Evolutionary conservation across 2,329 filamentous ascomycete species (phyloP).

Genomic region (Exophiala mesophila): DNA sequence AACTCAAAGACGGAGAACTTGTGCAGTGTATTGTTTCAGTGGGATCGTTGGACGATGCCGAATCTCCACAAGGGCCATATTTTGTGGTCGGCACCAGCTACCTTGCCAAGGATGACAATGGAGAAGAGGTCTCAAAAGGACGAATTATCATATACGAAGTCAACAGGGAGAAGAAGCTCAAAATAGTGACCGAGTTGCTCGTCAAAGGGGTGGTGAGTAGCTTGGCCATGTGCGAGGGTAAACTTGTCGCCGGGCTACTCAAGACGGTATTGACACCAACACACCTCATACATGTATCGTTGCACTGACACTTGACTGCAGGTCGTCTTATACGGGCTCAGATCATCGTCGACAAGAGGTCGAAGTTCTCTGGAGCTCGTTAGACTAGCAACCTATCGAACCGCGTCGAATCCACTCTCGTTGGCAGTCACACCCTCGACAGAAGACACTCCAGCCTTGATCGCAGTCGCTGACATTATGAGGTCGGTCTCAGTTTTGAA

Average conservation of each 20-base stretch:
- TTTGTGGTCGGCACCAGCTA: constrained; percentile 91
- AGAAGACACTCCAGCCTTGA: constrained; percentile 47
- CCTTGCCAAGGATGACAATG: constrained; percentile 55
- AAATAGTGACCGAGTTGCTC: constrained; percentile 62
- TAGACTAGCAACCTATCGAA: constrained; percentile 71
- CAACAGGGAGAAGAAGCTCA: constrained; percentile 63
- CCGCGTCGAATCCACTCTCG: constrained; percentile 78
- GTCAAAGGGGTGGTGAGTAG: constrained; percentile 78
- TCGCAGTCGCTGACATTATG: constrained; percentile 88
- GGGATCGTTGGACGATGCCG: constrained; percentile 47
- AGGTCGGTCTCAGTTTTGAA: constrained; percentile 80
- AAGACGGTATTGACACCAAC: constrained; percentile 68
- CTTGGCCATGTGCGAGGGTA: constrained; percentile 66
- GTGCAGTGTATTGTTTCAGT: constrained; percentile 80
- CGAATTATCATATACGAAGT: constrained; percentile 83
- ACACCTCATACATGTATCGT: too few relatives aligned
- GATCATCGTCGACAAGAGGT: constrained; percentile 26
- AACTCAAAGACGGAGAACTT: constrained; percentile 64
- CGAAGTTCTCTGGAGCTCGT: constrained; percentile 48
- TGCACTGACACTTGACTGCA: too few relatives aligned
- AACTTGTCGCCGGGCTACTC: constrained; percentile 79
- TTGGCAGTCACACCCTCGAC: constrained; percentile 60
- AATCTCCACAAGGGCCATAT: constrained; percentile 52
- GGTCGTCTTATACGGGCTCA: constrained; percentile 57
- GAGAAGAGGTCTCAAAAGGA: constrained; percentile 54